Evolutionary conservation across 2,329 filamentous ascomycete species (phyloP).

Genomic region (Trichoderma sp.): DNA sequence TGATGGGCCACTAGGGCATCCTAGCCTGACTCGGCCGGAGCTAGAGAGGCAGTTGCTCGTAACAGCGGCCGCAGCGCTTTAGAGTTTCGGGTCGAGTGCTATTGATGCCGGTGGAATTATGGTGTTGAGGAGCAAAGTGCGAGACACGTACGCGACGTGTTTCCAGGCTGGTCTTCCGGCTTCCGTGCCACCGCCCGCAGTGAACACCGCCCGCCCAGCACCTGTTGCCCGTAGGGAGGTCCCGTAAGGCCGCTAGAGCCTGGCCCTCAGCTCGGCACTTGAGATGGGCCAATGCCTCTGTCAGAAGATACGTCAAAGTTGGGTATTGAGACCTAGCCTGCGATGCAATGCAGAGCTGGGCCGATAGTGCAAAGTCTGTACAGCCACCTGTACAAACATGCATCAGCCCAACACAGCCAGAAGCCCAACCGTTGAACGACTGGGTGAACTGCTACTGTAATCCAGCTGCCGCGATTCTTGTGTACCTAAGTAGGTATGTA

Average conservation of each 20-base stretch:
- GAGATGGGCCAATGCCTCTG: too few relatives aligned
- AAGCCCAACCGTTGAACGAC: not conserved
- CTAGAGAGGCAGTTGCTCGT: slow-evolving; percentile 6
- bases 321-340: not conserved
- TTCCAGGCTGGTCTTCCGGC: not conserved
- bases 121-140: not conserved
- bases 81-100: not conserved
- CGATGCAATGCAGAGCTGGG: not conserved
- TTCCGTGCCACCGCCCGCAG: not conserved
- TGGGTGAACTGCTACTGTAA: not conserved
- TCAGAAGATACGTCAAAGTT: not conserved
- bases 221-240: not conserved
- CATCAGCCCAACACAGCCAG: not conserved
- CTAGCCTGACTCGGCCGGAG: not conserved
- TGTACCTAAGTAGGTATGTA: not conserved
- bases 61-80: slow-evolving; percentile 8
- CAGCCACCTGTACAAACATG: not conserved
- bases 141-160: not conserved
- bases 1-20: slow-evolving; percentile 10
- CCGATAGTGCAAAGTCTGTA: not conserved
- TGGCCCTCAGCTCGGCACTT: not conserved
- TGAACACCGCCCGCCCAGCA: not conserved
- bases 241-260: not conserved
- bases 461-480: not conserved
- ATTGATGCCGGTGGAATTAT: not conserved